Conservation (phyloP, 495 filamentous ascomycete species). For the Tirmania nivea region DNA sequence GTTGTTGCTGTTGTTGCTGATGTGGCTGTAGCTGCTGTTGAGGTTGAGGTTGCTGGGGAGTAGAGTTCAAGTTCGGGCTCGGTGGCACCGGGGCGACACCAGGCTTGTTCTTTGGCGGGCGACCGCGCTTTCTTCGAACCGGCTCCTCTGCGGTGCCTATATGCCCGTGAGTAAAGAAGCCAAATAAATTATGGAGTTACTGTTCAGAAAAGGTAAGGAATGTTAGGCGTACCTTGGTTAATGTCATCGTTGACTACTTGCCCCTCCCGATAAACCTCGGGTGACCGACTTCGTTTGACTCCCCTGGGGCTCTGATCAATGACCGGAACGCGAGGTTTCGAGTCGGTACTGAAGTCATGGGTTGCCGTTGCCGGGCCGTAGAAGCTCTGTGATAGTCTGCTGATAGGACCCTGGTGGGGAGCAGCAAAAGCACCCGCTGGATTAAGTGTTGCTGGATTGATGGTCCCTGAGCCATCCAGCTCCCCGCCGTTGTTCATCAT, state of each 20-base stretch:
- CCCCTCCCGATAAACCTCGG: conserved; percentile 42
- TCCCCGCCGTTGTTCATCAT: conserved; percentile 39
- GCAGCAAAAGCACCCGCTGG: conserved; percentile 8
- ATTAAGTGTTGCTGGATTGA: conserved; percentile 49
- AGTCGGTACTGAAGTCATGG: conserved; percentile 16
- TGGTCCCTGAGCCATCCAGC: conserved; percentile 54
- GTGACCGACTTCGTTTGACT: conserved; percentile 82
- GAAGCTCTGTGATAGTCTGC: conserved; percentile 1
- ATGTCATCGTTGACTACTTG: conserved; percentile 48
- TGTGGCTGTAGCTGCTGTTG: not conserved
- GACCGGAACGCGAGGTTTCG: conserved; percentile 21
- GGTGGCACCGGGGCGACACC: conserved; percentile 14
- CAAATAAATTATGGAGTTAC: not conserved
- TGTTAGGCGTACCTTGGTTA: conserved; percentile 33
- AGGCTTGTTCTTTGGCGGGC: conserved; percentile 50
- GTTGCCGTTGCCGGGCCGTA: conserved; percentile 3
- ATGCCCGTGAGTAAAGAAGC: no score
- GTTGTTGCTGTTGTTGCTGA: not conserved
- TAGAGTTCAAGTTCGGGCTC: not conserved
- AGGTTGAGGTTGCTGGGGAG: not conserved
- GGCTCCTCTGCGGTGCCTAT: conserved; percentile 34
- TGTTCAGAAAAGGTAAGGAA: conserved; percentile 25
- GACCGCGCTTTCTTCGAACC: conserved; percentile 64
- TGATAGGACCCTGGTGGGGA: conserved; percentile 6
- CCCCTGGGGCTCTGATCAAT: conserved; percentile 44